Evolutionary conservation across 2,329 filamentous ascomycete species (phyloP), one percentile per base, ranked within the genome.

Genomic region (Sporothrix brasiliensis): DNA sequence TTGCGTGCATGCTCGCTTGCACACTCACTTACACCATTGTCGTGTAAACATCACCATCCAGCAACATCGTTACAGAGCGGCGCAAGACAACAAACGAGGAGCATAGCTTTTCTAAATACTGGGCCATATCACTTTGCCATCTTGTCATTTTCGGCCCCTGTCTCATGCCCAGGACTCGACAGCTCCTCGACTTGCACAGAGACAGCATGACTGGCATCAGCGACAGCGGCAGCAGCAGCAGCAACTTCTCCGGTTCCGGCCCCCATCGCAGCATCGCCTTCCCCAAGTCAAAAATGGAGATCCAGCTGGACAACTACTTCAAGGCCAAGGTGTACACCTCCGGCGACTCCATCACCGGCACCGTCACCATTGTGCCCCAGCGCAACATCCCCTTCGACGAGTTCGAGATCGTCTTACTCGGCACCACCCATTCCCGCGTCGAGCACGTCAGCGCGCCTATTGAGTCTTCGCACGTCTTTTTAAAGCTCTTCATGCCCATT

Each of bases 401-500:
- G 47, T 76, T 88, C 68, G 83, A 87, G 74, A 83, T 88, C 73
- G 74, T 85, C 61, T 82, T 88, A 44, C 79, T 85, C 2, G 86
- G 86, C 63, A 79, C 78, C 61, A 81, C 83, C 70, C 83, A 79
- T 76, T 86, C 86, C 3, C 81, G 81, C 34, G 78, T 86, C 68
- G 85, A 88, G 70, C 83, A 83, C 74, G 79, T 86, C 73, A 83
- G 81, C 76, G 78, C 82, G 44, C 83, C 84, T 27, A 80, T 82
- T 68, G 79, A 82, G 67, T 83, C 83, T 24, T 81, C 81, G 27
- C 84, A 87, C 72, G 83, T 83, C 14, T 87, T 88, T 68, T 80
- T 88, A 74, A 86, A 87, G 79, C 78, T 87, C 72, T 79, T 81
- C 69, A 87, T 88, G 83, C 86, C 86, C 11, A 79, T 88, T 24